These are phyloP conservation scores for Paraphaeosphaeria sporulosa DNA, from an alignment of 2,329 filamentous ascomycete genomes.

Conservation along the genomic window DNA sequence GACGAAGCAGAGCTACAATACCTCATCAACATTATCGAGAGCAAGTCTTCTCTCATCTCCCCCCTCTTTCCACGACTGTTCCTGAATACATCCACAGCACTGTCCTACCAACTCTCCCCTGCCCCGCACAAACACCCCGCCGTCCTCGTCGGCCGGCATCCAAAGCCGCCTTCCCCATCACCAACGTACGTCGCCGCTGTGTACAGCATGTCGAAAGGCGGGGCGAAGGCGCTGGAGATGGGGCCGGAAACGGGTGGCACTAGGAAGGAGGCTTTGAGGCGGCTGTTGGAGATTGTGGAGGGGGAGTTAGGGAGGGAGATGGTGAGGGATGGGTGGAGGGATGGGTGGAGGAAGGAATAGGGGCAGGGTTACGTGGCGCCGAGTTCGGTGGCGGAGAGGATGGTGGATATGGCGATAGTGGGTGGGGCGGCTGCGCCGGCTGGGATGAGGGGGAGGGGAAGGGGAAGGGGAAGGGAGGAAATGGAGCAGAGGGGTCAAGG, in stretches of 20 bases:
- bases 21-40: slow-evolving; percentile 25
- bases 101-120: slow-evolving; percentile 14
- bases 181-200: slow-evolving; percentile 22
- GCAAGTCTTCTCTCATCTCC: slow-evolving; percentile 13
- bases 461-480: background rate
- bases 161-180: slow-evolving; percentile 2
- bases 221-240: slow-evolving; percentile 21
- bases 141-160: slow-evolving; percentile 25
- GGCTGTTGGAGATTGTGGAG: slow-evolving; percentile 23
- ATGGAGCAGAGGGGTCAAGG: background rate
- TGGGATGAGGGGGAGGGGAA: background rate
- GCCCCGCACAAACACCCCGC: slow-evolving; percentile 12
- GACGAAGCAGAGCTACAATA: slow-evolving; percentile 27
- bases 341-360: slow-evolving; percentile 17
- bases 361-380: background rate
- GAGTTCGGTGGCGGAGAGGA: background rate
- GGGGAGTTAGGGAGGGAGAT: slow-evolving; percentile 15
- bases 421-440: background rate
- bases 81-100: too few relatives aligned
- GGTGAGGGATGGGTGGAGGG: slow-evolving; percentile 17
- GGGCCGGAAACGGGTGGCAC: slow-evolving; percentile 25
- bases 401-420: slow-evolving; percentile 14
- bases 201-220: slow-evolving; percentile 24
- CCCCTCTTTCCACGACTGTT: too few relatives aligned
- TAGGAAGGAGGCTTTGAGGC: slow-evolving; percentile 22